phyloP scores from a whole-genome alignment of 495 filamentous ascomycete genomes.

The Podospora pseudocomata region DNA sequence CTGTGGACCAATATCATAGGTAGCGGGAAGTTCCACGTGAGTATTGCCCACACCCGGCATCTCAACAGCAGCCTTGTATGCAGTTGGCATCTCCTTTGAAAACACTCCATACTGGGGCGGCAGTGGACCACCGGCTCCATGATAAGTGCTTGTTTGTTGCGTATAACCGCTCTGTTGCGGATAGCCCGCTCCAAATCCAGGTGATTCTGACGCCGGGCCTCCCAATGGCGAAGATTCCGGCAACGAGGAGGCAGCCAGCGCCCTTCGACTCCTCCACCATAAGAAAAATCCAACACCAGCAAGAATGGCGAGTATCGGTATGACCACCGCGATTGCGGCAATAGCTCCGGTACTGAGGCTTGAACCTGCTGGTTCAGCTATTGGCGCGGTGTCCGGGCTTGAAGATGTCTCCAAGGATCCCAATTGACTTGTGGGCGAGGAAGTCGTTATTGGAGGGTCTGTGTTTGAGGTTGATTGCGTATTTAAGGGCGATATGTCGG shows the following conservation, averaged over 20 bases:
- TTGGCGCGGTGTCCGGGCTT: not conserved
- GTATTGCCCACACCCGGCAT: not conserved
- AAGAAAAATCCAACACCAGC: conserved; percentile 21
- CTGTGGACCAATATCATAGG: not conserved
- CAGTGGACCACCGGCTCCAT: not conserved
- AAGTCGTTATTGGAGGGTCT: not conserved
- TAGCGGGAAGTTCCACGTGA: not conserved
- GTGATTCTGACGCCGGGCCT: not conserved
- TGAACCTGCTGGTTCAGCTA: not conserved
- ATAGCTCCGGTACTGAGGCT: conserved; percentile 21
- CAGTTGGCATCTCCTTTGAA: not conserved
- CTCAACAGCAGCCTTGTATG: not conserved
- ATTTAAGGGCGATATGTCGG: conserved; percentile 6
- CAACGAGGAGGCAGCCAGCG: not conserved
- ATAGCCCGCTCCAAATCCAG: not conserved
- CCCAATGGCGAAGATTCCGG: not conserved
- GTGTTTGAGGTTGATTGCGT: not conserved
- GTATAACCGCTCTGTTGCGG: not conserved
- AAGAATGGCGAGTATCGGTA: conserved; percentile 20
- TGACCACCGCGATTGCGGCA: conserved; percentile 21
- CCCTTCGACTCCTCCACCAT: conserved; percentile 20
- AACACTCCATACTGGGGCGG: not conserved
- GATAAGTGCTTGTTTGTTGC: not conserved
- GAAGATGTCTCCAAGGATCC: not conserved
- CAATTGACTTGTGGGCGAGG: not conserved